A percentile compares a stretch with the other conserved stretches of the same genome.
Conservation (phyloP, 192 early-diverging fungal genomes). For the Neocallimastix lanati region DNA sequence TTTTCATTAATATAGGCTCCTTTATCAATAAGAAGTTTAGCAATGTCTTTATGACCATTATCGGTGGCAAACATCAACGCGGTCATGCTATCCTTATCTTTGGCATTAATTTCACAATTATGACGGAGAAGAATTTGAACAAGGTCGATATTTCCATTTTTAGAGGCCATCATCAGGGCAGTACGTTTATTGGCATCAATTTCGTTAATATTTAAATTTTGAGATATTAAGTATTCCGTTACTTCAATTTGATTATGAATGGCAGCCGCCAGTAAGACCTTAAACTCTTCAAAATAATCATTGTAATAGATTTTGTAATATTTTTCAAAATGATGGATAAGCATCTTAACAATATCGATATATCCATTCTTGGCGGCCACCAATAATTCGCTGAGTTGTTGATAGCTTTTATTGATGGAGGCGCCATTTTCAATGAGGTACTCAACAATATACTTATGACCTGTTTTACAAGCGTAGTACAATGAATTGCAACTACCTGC, state of each 20-base stretch:
- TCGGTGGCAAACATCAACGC: not conserved
- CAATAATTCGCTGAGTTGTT: not conserved
- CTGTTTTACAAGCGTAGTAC: not conserved
- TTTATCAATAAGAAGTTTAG: not conserved
- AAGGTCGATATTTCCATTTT: not conserved
- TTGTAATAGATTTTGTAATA: not conserved
- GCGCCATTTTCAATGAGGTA: not conserved
- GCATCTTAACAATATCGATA: not conserved
- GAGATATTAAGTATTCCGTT: not conserved
- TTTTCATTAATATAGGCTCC: not conserved
- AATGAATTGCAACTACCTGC: not conserved
- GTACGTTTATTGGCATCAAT: not conserved
- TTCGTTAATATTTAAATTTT: not conserved
- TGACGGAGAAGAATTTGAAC: not conserved
- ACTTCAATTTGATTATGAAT: not conserved
- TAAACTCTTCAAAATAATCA: not conserved
- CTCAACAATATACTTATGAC: not conserved
- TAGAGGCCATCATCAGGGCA: not conserved
- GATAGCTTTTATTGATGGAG: not conserved
- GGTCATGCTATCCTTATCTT: not conserved
- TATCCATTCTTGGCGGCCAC: not conserved
- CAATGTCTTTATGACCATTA: not conserved
- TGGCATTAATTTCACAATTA: not conserved
- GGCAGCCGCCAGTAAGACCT: not conserved
- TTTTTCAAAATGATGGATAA: not conserved